phyloP scores from a whole-genome alignment of 768 basidiomycete genomes.

The Gloeophyllum trabeum region DNA sequence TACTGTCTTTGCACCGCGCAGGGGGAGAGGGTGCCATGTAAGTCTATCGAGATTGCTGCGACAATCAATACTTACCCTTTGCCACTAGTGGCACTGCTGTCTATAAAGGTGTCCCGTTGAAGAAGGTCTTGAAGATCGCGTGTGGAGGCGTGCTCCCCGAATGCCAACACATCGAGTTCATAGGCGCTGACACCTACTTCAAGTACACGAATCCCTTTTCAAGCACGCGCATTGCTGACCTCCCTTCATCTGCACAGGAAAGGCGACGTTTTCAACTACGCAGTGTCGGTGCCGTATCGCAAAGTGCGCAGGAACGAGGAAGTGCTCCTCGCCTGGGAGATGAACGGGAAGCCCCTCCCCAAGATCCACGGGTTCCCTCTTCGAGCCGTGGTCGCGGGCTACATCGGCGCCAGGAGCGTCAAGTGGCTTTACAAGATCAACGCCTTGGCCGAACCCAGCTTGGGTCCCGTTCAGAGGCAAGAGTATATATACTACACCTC shows the following conservation, averaged over 20 bases:
- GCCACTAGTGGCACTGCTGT: conserved; percentile 39
- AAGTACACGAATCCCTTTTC: conserved; percentile 20
- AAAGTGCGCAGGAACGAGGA: conserved; percentile 36
- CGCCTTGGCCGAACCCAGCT: conserved; percentile 33
- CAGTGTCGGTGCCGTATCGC: conserved; percentile 37
- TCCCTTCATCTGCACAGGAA: conserved; percentile 15
- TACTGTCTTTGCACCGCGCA: no score
- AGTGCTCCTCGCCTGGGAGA: conserved; percentile 42
- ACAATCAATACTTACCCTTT: neutral
- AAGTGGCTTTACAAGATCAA: conserved; percentile 47
- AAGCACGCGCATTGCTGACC: neutral
- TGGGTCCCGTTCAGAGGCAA: conserved; percentile 39
- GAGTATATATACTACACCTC: conserved; percentile 42
- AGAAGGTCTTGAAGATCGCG: conserved; percentile 40
- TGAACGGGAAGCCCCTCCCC: conserved; percentile 36
- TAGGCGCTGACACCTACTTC: conserved; percentile 48
- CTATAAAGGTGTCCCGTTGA: conserved; percentile 39
- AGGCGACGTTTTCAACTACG: conserved; percentile 26
- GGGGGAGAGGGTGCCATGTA: conserved; percentile 38
- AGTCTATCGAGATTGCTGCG: conserved; percentile 9
- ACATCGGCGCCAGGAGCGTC: conserved; percentile 41
- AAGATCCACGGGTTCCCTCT: conserved; percentile 41
- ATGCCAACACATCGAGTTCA: conserved; percentile 40
- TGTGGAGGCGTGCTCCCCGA: conserved; percentile 38
- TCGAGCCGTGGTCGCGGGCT: conserved; percentile 37